Evolutionary conservation across 148 eudicot genomes (phyloP), one percentile per base, ranked within the genome.

Genomic region (Polygonum maritimum): DNA sequence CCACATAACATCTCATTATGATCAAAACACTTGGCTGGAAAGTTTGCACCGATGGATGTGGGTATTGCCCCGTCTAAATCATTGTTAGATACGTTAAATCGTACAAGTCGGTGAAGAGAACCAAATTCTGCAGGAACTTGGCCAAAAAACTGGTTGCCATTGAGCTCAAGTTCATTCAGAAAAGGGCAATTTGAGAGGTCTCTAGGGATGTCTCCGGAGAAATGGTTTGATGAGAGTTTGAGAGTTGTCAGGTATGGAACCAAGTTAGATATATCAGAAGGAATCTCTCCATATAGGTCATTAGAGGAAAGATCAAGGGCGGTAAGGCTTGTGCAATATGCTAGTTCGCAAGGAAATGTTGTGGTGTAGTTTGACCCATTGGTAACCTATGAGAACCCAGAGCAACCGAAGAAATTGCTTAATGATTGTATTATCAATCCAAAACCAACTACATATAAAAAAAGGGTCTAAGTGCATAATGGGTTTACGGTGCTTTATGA

Each of bases 1-100:
- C 94, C 94, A 78, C 97, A 91, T 16, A 93, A 85, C 75, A 87
- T 87, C 49, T 45, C 54, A 81, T 89, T 91, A 19, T 94, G 91
- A 6, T 35, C 81, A 77, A 87, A 89, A 74, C 21, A 49, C 2
- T 15, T n/a, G 15, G n/a, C 57, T 14, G 39, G n/a, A 52, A 74
- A 74, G 3, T 16, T 33, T 0, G 16, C 3, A 0, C 48, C 54
- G 1, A 85, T 76, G 48, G 71, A 65, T 0, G 57, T 26, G 7
- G 96, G 98, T 73, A 93, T 76, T 10, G 78, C 52, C 2, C 98
- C 98, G 15, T 78, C 48, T 1, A 93, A 74, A 9, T 63, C 75
- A 79, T 93, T 93, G 71, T 86, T 82, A 1, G 91, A 87, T 16
- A 91, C 92, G 49, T 86, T 84, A 60, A 93, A 82, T 38, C 39